phyloP scores from a whole-genome alignment of 2,329 filamentous ascomycete species.

The Dendryphion nanum region DNA sequence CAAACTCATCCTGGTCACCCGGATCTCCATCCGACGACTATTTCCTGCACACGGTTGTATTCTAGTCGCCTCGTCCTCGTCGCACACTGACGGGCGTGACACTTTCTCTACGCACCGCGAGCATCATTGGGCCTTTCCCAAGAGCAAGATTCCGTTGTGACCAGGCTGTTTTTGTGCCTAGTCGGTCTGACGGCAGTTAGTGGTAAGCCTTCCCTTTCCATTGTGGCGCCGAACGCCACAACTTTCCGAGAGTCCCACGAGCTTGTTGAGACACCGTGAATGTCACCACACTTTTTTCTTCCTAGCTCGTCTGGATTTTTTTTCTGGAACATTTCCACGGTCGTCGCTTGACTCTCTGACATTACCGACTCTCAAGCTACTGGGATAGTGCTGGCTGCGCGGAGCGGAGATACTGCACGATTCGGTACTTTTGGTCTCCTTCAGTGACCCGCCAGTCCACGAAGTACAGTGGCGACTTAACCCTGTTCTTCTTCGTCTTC shows the following conservation, averaged over 20 bases:
- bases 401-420: conserved; percentile 14
- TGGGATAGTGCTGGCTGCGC: conserved; percentile 12
- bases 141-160: conserved; percentile 10
- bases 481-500: conserved; percentile 12
- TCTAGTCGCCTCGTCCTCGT: neutral
- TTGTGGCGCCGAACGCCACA: conserved; percentile 24
- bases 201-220: conserved; percentile 12
- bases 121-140: conserved; percentile 16
- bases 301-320: too few relatives aligned
- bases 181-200: conserved; percentile 17
- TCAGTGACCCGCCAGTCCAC: conserved; percentile 10
- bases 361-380: too few relatives aligned
- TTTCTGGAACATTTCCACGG: too few relatives aligned
- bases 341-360: too few relatives aligned
- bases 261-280: neutral
- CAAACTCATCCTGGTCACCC: conserved; percentile 16
- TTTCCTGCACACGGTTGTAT: conserved; percentile 12
- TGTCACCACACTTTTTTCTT: too few relatives aligned
- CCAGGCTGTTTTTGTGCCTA: conserved; percentile 2
- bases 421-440: conserved; percentile 10
- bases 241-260: conserved; percentile 7
- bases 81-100: neutral
- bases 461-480: conserved; percentile 25
- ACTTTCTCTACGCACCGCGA: conserved; percentile 13
- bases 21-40: conserved; percentile 29